A percentile compares a stretch with the other conserved stretches of the same genome.
Evolutionary conservation across 2,329 filamentous ascomycete genomes (phyloP).

Genomic region (Clarireedia paspali): DNA sequence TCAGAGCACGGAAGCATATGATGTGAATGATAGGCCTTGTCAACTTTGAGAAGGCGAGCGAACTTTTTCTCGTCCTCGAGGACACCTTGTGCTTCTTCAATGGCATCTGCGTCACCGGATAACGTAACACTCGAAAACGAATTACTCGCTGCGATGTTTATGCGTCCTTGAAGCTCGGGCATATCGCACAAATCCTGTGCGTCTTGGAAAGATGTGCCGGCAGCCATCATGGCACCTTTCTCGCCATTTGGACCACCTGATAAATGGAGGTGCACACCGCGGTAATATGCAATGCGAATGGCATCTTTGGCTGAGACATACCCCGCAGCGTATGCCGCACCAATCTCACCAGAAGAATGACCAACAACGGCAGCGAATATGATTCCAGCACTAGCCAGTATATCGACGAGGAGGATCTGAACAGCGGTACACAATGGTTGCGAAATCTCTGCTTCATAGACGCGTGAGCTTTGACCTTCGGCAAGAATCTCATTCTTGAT

Average conservation of each 20-base stretch:
- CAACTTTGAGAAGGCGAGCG: slow-evolving; percentile 12
- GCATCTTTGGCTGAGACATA: too few relatives aligned
- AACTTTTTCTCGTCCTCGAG: slow-evolving; percentile 14
- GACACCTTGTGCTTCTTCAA: slow-evolving; percentile 7
- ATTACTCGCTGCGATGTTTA: slow-evolving; percentile 29
- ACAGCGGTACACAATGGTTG: background rate
- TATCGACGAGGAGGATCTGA: background rate
- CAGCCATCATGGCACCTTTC: slow-evolving; percentile 17
- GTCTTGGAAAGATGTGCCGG: slow-evolving; percentile 11
- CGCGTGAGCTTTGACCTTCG: too few relatives aligned
- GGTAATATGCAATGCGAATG: slow-evolving; percentile 8
- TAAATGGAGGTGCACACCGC: slow-evolving; percentile 10
- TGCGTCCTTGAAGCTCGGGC: slow-evolving; percentile 9
- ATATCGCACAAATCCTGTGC: slow-evolving; percentile 2
- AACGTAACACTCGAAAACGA: slow-evolving; percentile 22
- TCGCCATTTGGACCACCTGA: background rate
- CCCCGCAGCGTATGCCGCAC: background rate
- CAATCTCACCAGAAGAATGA: background rate
- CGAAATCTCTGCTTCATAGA: background rate
- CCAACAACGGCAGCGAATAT: background rate
- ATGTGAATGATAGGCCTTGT: slow-evolving; percentile 18
- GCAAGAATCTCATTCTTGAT: too few relatives aligned
- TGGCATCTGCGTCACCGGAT: slow-evolving; percentile 21
- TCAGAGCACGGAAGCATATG: slow-evolving; percentile 19
- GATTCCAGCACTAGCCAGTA: background rate